Base-by-base conservation (phyloP, 352 stramenopile genomes). In the Aphanomyces invadans region DNA sequence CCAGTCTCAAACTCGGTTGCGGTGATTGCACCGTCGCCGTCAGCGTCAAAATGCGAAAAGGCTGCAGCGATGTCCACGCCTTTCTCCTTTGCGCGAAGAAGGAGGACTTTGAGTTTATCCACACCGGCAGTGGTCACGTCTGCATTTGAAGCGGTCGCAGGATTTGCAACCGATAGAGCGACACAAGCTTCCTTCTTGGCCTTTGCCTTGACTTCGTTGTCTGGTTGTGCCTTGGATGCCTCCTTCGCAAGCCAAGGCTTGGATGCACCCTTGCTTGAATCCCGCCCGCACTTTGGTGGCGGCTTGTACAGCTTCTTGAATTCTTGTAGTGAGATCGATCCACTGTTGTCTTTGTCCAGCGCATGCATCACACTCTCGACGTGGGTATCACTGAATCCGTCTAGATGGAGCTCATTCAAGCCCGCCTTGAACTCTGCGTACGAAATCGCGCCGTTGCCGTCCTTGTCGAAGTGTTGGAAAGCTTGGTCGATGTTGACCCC, bases 41-140 rank as follows among this genome's bases (percentile, higher is more conserved):
- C 74, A 61, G 81, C 84, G 69, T 95, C 86, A 55, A 95, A 92
- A 67, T 90, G 81, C 21, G 72, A 69, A 49, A 95, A 90, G 2
- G 78, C 78, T 11, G 75, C 65, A 5, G 74, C 69, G 0, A 90
- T 61, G 29, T 77, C 62, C 31, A 90, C 78, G 0, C 74, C 80
- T n/a, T 73, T 74, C 17, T 72, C 68, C 39, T 79, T 68, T 7
- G 81, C 81, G 19, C 60, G 73, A n/a, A 69, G 28, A 1, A 94
- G 61, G 12, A 92, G 39, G 1, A 68, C 70, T 2, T 78, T 80
- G 1, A 94, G 68, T 25, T 80, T 77, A 7, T 61, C 49, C 15
- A 90, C 53, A 5, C 71, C 71, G 0, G 62, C 38, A 3, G 61
- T 51, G 15, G 46, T 15, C 46, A 29, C 46, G 10, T 12, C 46